A percentile compares a stretch with the other conserved stretches of the same genome.
Conservation (phyloP, 2,329 filamentous ascomycete genomes). For the Trichophyton rubrum region DNA sequence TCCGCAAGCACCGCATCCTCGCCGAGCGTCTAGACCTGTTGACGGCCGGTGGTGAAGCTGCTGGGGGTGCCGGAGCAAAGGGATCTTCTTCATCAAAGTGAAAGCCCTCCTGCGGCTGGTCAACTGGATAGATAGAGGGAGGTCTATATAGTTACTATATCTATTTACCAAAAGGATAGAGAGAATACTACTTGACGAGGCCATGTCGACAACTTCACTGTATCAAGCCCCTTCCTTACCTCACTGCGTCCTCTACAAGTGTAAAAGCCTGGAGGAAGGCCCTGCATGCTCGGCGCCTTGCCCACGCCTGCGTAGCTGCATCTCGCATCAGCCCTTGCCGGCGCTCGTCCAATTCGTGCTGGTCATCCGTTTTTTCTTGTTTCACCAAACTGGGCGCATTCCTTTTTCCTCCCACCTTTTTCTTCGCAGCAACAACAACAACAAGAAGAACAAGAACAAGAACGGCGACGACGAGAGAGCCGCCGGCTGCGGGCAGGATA, state of each 20-base stretch:
- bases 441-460: background rate
- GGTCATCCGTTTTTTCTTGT: constrained; percentile 7
- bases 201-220: background rate
- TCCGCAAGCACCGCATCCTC: constrained; percentile 74
- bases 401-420: background rate
- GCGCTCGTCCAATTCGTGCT: background rate
- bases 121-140: background rate
- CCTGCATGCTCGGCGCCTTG: too few species aligned
- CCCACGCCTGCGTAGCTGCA: too few species aligned
- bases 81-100: background rate
- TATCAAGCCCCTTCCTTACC: too few species aligned
- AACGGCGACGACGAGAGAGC: background rate
- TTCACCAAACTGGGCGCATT: constrained; percentile 4
- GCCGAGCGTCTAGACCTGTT: constrained; percentile 51
- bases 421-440: background rate
- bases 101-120: background rate
- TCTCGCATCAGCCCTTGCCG: background rate
- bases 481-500: background rate
- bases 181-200: background rate
- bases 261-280: too few species aligned
- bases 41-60: constrained; percentile 18
- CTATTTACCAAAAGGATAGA: too few species aligned
- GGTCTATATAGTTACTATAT: too few species aligned
- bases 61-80: background rate
- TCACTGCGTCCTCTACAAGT: too few species aligned